phyloP scores from a whole-genome alignment of 257 asterid species.

The Ligustrum vulgare region DNA sequence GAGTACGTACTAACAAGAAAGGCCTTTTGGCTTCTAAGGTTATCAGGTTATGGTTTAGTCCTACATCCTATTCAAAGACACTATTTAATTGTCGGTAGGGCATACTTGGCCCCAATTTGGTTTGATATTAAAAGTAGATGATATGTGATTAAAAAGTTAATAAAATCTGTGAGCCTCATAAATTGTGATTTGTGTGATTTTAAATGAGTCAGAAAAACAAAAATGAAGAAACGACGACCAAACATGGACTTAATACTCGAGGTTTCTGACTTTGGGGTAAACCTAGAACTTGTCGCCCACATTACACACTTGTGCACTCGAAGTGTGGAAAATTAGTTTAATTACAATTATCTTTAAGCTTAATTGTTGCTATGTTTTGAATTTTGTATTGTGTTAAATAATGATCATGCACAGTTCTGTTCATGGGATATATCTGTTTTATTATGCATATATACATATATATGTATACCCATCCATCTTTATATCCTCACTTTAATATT shows the following conservation, averaged over 20 bases:
- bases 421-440: not conserved
- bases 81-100: slow-evolving; percentile 28
- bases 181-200: too few species aligned
- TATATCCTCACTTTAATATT: not conserved
- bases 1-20: not conserved
- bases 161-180: too few species aligned
- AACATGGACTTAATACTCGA: not conserved
- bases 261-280: slow-evolving; percentile 11
- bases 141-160: too few species aligned
- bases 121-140: too few species aligned
- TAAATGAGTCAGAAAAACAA: too few species aligned
- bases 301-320: too few species aligned
- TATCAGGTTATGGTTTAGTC: not conserved
- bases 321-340: not conserved
- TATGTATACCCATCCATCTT: not conserved
- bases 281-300: too few species aligned
- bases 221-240: too few species aligned
- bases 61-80: not conserved
- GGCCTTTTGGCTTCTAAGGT: not conserved
- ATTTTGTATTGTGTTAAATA: not conserved
- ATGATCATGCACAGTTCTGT: not conserved
- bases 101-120: not conserved
- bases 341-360: not conserved
- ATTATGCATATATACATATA: not conserved
- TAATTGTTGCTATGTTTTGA: too few species aligned